A percentile compares a stretch with the other conserved stretches of the same genome.
These are phyloP conservation scores for Cercospora sp. DNA, from an alignment of 2,329 filamentous ascomycete genomes.

Conservation along the genomic window DNA sequence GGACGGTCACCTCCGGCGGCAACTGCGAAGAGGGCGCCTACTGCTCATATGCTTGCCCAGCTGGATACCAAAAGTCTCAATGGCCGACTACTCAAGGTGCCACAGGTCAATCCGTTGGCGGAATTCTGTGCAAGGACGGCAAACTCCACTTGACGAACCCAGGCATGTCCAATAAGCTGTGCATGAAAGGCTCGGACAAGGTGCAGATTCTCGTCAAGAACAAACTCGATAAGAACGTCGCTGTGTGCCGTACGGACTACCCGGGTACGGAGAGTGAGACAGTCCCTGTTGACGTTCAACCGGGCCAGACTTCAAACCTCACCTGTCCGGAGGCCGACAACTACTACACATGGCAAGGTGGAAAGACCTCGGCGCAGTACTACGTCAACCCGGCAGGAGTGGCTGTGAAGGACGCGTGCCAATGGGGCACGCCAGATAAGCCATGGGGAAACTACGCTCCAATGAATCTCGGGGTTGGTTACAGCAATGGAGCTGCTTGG, in stretches of 20 bases:
- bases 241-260: conserved; percentile 94
- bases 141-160: conserved; percentile 76
- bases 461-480: conserved; percentile 79
- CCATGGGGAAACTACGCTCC: conserved; percentile 81
- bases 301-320: conserved; percentile 62
- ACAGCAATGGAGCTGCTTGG: conserved; percentile 68
- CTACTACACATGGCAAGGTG: conserved; percentile 78
- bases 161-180: conserved; percentile 66
- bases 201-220: conserved; percentile 70
- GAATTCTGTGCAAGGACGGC: conserved; percentile 76
- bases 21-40: conserved; percentile 65
- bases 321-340: conserved; percentile 71
- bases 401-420: conserved; percentile 66
- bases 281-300: conserved; percentile 66
- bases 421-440: conserved; percentile 66
- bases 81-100: conserved; percentile 79
- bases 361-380: conserved; percentile 85
- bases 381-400: conserved; percentile 88
- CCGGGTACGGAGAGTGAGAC: conserved; percentile 89
- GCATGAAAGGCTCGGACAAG: conserved; percentile 68
- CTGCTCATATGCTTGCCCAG: conserved; percentile 92
- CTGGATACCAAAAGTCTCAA: conserved; percentile 88
- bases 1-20: conserved; percentile 66
- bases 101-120: conserved; percentile 83
- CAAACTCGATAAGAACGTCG: conserved; percentile 64